Conservation (phyloP, 768 basidiomycete species). For the Gloeostereum incarnatum region DNA sequence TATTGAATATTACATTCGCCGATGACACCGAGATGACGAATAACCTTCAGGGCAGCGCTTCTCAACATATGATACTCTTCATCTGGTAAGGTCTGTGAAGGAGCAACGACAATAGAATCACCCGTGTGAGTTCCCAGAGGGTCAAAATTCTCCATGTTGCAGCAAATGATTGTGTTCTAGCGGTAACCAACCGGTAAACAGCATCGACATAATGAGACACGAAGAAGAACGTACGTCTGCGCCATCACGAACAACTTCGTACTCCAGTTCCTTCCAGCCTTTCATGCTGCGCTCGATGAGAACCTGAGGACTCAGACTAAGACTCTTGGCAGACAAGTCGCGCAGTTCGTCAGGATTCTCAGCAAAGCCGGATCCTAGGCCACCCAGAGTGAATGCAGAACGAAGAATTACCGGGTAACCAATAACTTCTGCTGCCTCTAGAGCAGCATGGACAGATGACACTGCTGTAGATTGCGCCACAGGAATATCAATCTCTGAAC, state of each 20-base stretch:
- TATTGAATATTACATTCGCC: slow-evolving; percentile 99
- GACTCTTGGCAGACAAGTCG: slow-evolving; percentile 86
- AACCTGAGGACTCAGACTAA: slow-evolving; percentile 89
- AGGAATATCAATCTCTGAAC: slow-evolving; percentile 91
- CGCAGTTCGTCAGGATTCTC: slow-evolving; percentile 90
- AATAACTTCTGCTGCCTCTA: slow-evolving; percentile 83
- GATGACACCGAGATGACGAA: slow-evolving; percentile 84
- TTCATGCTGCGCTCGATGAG: slow-evolving; percentile 98
- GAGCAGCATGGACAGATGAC: slow-evolving; percentile 88
- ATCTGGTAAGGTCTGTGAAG: slow-evolving; percentile 95
- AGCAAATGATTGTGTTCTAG: slow-evolving; percentile 98
- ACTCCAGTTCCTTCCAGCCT: slow-evolving; percentile 99
- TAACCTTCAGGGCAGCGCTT: slow-evolving; percentile 93
- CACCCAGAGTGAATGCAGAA: slow-evolving; percentile 94
- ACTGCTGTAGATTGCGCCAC: slow-evolving; percentile 95
- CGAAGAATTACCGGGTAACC: slow-evolving; percentile 98
- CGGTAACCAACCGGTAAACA: slow-evolving; percentile 9
- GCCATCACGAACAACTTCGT: slow-evolving; percentile 96
- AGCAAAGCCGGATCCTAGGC: slow-evolving; percentile 97
- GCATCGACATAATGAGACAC: slow-evolving; percentile 4
- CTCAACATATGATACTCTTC: slow-evolving; percentile 99
- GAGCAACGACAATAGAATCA: slow-evolving; percentile 98
- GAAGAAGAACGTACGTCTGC: slow-evolving; percentile 67
- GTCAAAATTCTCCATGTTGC: slow-evolving; percentile 99
- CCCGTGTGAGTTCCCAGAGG: slow-evolving; percentile 98